Evolutionary conservation across 768 basidiomycete species (phyloP).

Genomic region (Rhizopogon sp.): DNA sequence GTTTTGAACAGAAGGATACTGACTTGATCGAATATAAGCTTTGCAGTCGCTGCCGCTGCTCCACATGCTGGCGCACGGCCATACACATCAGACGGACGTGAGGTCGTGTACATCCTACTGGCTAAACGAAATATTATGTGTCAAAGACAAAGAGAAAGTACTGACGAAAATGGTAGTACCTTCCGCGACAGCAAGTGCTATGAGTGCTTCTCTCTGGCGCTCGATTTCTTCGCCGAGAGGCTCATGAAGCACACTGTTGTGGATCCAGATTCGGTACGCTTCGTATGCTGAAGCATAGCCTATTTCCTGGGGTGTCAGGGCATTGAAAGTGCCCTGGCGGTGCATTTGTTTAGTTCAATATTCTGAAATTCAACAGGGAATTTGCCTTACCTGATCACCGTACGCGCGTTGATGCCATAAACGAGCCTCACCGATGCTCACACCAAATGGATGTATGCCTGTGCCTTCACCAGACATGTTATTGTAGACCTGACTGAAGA

Average conservation of each 20-base stretch:
- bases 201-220: slow-evolving; percentile 59
- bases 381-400: slow-evolving; percentile 45
- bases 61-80: slow-evolving; percentile 51
- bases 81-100: slow-evolving; percentile 39
- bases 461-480: slow-evolving; percentile 10
- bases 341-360: background rate
- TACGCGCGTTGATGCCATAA: slow-evolving; percentile 67
- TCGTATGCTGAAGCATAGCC: slow-evolving; percentile 79
- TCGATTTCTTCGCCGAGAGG: slow-evolving; percentile 53
- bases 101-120: slow-evolving; percentile 49
- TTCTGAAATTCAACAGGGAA: background rate
- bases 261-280: slow-evolving; percentile 64
- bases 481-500: slow-evolving; percentile 34
- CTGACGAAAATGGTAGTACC: slow-evolving; percentile 31
- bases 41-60: slow-evolving; percentile 64
- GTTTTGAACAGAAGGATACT: slow-evolving; percentile 5
- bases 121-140: slow-evolving; percentile 31
- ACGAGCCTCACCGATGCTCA: slow-evolving; percentile 55
- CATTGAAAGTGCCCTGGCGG: slow-evolving; percentile 44
- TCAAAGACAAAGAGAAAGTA: background rate
- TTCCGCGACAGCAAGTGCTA: slow-evolving; percentile 69
- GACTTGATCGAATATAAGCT: slow-evolving; percentile 53
- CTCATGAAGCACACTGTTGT: slow-evolving; percentile 50
- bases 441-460: slow-evolving; percentile 29
- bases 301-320: slow-evolving; percentile 55